Evolutionary conservation across 2,329 filamentous ascomycete species (phyloP).

Genomic region (Hymenoscyphus linearis): DNA sequence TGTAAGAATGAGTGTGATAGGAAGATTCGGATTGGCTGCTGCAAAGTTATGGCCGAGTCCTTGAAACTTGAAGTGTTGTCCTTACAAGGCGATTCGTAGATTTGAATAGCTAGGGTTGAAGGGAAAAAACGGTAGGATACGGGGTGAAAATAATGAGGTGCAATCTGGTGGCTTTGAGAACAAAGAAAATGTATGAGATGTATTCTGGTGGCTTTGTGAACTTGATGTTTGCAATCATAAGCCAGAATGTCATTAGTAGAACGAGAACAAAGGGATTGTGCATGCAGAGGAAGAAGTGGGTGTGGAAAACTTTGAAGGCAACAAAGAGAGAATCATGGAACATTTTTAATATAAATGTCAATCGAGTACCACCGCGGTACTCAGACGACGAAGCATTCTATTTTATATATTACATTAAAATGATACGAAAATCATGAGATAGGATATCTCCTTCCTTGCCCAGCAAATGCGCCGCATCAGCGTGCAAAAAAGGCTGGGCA

Average conservation of each 20-base stretch:
- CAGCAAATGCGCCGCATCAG: not conserved
- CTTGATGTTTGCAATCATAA: not conserved
- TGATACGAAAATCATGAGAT: not conserved
- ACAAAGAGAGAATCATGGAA: too few species aligned
- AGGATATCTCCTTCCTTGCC: not conserved
- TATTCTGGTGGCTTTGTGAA: not conserved
- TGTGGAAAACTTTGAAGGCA: too few species aligned
- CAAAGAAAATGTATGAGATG: not conserved
- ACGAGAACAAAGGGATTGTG: not conserved
- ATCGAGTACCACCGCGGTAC: not conserved
- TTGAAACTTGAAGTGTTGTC: too few species aligned
- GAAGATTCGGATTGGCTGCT: too few species aligned
- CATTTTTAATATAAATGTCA: not conserved
- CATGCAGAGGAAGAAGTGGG: too few species aligned
- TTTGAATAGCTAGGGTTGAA: not conserved
- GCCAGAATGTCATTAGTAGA: not conserved
- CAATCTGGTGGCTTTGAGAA: not conserved
- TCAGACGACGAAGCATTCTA: not conserved
- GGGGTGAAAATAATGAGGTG: not conserved
- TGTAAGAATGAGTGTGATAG: too few species aligned
- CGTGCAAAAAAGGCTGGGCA: not conserved
- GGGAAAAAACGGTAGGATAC: too few species aligned
- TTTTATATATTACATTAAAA: not conserved
- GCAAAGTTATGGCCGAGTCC: too few species aligned
- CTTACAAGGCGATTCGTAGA: too few species aligned